A percentile compares a stretch with the other conserved stretches of the same genome.
Conservation (phyloP, 2,329 filamentous ascomycete genomes). For the Geosmithia morbida region DNA sequence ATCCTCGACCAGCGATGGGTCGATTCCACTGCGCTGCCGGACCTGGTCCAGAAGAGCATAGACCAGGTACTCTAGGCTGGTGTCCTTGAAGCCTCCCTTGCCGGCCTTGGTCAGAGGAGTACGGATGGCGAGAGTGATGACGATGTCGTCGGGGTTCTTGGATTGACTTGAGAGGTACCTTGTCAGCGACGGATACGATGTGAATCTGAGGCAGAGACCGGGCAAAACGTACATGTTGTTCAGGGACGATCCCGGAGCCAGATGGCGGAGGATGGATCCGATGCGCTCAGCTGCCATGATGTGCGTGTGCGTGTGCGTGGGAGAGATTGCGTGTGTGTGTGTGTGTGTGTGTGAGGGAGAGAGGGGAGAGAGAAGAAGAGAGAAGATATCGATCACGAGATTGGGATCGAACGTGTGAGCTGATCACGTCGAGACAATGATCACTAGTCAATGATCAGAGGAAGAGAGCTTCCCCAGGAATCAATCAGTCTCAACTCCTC, state of each 20-base stretch:
- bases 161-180: conserved; percentile 46
- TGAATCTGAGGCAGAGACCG: too few relatives aligned
- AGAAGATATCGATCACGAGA: neutral
- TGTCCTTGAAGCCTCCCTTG: conserved; percentile 95
- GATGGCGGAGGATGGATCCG: conserved; percentile 74
- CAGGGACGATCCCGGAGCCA: conserved; percentile 59
- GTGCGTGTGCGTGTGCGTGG: conserved; percentile 3
- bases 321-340: too few relatives aligned
- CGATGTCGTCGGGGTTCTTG: conserved; percentile 91
- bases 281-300: conserved; percentile 76
- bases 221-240: conserved; percentile 66
- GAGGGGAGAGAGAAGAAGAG: neutral
- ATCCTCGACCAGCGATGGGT: conserved; percentile 73
- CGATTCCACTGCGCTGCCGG: conserved; percentile 56
- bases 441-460: neutral
- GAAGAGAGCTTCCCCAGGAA: neutral
- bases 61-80: conserved; percentile 71
- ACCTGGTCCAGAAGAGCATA: conserved; percentile 72
- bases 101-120: conserved; percentile 78
- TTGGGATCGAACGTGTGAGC: too few relatives aligned
- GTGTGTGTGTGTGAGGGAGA: neutral
- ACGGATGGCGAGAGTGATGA: conserved; percentile 84
- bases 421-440: neutral
- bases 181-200: too few relatives aligned
- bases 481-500: neutral